Evolutionary conservation across 176 grass and related monocot species (phyloP), one percentile per base, ranked within the genome.

Genomic region (Triticum turgidum): DNA sequence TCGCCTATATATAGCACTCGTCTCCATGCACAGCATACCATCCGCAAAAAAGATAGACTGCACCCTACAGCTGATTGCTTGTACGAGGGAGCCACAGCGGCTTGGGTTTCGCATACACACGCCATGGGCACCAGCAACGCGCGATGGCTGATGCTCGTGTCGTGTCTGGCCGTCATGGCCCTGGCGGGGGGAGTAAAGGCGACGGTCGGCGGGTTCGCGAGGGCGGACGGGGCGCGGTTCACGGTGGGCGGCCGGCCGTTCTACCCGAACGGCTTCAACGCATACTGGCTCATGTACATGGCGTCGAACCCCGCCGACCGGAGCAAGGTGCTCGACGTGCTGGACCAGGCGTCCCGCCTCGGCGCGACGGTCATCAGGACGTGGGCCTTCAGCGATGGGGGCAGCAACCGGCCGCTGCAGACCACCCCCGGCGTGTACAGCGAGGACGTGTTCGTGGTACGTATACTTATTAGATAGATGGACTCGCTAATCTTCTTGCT

Each of bases 301-400:
- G 96, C 86, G 2, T 89, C 91, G 11, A 79, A 89, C 74, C 75
- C 91, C 2, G 78, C 24, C 8, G 89, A 91, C 64, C 83, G 84
- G 79, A 73, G 69, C 86, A 95, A 98, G 75, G 89, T 93, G 72
- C 7, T 84, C 42, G 83, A 6, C 32, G 47, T 76, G 41, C 90
- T 92, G 29, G 58, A 80, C 4, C 80, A 90, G 84, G 96, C 93
- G 17, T 83, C 91, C 29, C 24, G 77, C 56, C 79, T 91, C 91
- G 89, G 90, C 61, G 84, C 89, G 13, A 79, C 65, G 37, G 25
- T 95, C 20, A 65, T 93, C 42, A 83, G 96, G 81, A 95, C 91
- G 7, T 95, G 93, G 96, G 96, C 96, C 34, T 98, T 98, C 80
- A 83, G 87, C 84, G 93, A 95, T 82, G 96, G 96, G 11, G 93